Percentiles rank a stretch among this genome's conserved stretches.
phyloP scores from a whole-genome alignment of 1,284 basidiomycete genomes.

The Leccinum fuscescens region DNA sequence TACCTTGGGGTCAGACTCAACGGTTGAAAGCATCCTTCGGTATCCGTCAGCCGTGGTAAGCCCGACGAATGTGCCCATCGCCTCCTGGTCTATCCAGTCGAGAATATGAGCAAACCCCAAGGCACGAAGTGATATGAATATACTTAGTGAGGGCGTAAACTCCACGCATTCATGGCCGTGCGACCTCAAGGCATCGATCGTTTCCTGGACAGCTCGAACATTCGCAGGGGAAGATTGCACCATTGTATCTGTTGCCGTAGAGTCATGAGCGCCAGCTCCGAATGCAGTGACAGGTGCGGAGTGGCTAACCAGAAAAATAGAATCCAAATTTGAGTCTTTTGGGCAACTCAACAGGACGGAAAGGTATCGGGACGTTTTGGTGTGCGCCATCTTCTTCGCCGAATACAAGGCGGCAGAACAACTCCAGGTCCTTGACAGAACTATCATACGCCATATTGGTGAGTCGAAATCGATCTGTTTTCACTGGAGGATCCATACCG shows the following conservation, averaged over 20 bases:
- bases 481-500: constrained; percentile 41
- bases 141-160: constrained; percentile 53
- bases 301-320: constrained; percentile 54
- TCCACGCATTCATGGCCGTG: constrained; percentile 80
- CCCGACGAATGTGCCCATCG: constrained; percentile 64
- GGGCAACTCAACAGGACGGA: constrained; percentile 52
- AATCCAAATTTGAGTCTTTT: constrained; percentile 70
- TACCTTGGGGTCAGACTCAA: constrained; percentile 72
- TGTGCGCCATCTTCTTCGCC: constrained; percentile 45
- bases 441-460: constrained; percentile 32
- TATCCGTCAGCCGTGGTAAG: constrained; percentile 79
- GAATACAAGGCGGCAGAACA: constrained; percentile 55
- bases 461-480: background rate
- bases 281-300: background rate
- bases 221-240: constrained; percentile 77
- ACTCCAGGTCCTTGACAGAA: constrained; percentile 65
- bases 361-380: constrained; percentile 56
- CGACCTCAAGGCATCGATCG: constrained; percentile 62
- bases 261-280: background rate
- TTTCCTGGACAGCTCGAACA: constrained; percentile 76
- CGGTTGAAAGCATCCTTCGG: constrained; percentile 60
- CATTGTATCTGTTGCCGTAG: constrained; percentile 49
- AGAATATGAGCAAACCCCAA: background rate
- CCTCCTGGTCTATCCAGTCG: constrained; percentile 42
- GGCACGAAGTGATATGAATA: constrained; percentile 15